Evolutionary conservation across 1,284 basidiomycete genomes (phyloP).

Genomic region (Tilletia indica): DNA sequence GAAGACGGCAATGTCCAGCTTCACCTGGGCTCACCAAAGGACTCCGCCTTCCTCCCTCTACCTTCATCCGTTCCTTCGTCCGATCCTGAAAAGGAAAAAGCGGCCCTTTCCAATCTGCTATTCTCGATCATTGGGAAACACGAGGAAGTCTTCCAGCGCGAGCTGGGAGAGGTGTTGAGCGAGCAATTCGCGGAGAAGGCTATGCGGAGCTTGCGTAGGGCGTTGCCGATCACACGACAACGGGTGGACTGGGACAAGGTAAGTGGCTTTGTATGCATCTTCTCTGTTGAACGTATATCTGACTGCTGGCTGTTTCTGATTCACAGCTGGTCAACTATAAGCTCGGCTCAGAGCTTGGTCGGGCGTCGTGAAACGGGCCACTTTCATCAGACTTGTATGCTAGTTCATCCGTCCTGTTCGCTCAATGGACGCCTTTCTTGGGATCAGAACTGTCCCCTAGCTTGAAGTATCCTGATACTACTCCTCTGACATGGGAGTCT

Average conservation of each 20-base stretch:
- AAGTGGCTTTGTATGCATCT: constrained; percentile 10
- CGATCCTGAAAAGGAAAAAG: not conserved
- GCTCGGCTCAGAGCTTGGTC: constrained; percentile 4
- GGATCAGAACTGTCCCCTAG: no score
- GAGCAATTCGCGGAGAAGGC: constrained; percentile 41
- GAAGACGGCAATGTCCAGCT: constrained; percentile 55
- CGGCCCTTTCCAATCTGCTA: constrained; percentile 25
- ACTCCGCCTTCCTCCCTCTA: constrained; percentile 12
- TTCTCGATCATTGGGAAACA: constrained; percentile 33
- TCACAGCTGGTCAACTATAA: constrained; percentile 19
- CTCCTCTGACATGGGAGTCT: no score
- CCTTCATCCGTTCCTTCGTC: constrained; percentile 28
- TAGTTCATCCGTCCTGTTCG: no score
- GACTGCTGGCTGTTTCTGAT: not conserved
- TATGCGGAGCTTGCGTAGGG: constrained; percentile 48
- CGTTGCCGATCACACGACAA: constrained; percentile 51
- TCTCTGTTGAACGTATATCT: not conserved
- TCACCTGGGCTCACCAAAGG: constrained; percentile 20
- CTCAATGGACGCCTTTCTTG: no score
- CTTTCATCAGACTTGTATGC: no score
- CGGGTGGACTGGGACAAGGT: constrained; percentile 56
- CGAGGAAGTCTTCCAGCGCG: constrained; percentile 45
- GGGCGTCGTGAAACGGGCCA: not conserved
- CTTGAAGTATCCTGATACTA: no score
- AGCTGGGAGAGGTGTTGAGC: constrained; percentile 33